Evolutionary conservation across 2,329 filamentous ascomycete genomes (phyloP).

Genomic region (Harringtonia lauricola): DNA sequence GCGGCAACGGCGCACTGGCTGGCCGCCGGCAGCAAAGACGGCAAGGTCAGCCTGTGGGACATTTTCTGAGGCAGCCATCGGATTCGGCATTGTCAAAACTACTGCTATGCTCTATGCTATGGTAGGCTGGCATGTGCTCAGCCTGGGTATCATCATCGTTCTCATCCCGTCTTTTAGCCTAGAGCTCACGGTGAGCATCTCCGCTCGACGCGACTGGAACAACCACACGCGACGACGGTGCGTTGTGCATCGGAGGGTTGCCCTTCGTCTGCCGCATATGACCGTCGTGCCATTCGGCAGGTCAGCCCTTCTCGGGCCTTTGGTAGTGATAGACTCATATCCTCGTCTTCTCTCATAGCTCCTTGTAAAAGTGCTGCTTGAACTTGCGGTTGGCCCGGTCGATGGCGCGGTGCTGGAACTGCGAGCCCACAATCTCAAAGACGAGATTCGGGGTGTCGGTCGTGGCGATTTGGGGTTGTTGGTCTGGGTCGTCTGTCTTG

Average conservation of each 20-base stretch:
- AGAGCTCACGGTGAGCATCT: too few relatives aligned
- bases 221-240: too few relatives aligned
- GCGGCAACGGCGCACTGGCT: slow-evolving; percentile 75
- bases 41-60: slow-evolving; percentile 92
- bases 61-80: slow-evolving; percentile 48
- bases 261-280: too few relatives aligned
- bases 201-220: too few relatives aligned
- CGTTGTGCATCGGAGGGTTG: too few relatives aligned
- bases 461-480: slow-evolving; percentile 5
- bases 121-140: too few relatives aligned
- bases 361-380: slow-evolving; percentile 68
- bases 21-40: slow-evolving; percentile 84
- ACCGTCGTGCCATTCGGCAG: too few relatives aligned
- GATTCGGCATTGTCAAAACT: not conserved
- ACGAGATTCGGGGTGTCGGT: slow-evolving; percentile 31
- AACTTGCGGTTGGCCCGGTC: slow-evolving; percentile 89
- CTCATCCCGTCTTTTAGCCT: too few relatives aligned
- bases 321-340: not conserved
- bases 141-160: too few relatives aligned
- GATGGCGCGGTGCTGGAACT: slow-evolving; percentile 71
- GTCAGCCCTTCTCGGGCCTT: not conserved
- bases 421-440: slow-evolving; percentile 80
- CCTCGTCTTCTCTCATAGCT: slow-evolving; percentile 43
- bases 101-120: too few relatives aligned
- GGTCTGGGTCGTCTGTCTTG: too few relatives aligned